These are phyloP conservation scores for Mariannaea sp. DNA, from an alignment of 2,329 filamentous ascomycete species.

Conservation along the genomic window DNA sequence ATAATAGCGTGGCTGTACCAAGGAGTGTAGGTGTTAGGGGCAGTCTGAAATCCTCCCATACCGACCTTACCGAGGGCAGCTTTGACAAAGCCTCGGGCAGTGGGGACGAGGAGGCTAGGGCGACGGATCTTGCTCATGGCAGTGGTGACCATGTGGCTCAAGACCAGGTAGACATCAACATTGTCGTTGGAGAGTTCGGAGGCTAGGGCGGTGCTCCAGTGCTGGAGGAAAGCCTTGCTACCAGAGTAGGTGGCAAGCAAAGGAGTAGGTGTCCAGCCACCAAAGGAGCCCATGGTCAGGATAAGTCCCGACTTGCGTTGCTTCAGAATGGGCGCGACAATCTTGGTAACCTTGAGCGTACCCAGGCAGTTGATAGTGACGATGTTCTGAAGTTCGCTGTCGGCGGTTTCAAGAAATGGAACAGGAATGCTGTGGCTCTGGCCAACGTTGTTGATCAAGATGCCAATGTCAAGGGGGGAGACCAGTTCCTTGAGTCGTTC, in stretches of 20 bases:
- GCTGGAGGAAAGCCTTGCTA: conserved; percentile 96
- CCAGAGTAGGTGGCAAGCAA: conserved; percentile 95
- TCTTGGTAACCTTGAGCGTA: conserved; percentile 85
- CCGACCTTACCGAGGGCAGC: conserved; percentile 81
- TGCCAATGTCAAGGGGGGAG: conserved; percentile 75
- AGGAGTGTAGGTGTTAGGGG: conserved; percentile 84
- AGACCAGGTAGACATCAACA: conserved; percentile 86
- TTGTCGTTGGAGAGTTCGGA: conserved; percentile 80
- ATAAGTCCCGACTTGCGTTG: conserved; percentile 85
- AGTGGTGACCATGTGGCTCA: conserved; percentile 91
- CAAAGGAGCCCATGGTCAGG: conserved; percentile 96
- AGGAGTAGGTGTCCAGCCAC: conserved; percentile 88
- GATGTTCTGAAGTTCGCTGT: conserved; percentile 84
- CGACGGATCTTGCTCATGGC: conserved; percentile 97
- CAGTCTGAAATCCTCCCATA: conserved; percentile 75
- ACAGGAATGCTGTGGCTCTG: conserved; percentile 93
- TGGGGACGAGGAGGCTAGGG: conserved; percentile 77
- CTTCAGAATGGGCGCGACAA: conserved; percentile 83
- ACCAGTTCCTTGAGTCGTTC: conserved; percentile 70
- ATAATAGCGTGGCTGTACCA: conserved; percentile 92
- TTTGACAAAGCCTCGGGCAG: conserved; percentile 79
- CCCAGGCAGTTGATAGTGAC: conserved; percentile 94
- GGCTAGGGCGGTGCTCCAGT: conserved; percentile 88
- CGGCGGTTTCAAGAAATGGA: conserved; percentile 78
- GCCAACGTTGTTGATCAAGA: conserved; percentile 96